Evolutionary conservation across 75 land plant species (phyloP).

Genomic region (Gnetum montanum): DNA sequence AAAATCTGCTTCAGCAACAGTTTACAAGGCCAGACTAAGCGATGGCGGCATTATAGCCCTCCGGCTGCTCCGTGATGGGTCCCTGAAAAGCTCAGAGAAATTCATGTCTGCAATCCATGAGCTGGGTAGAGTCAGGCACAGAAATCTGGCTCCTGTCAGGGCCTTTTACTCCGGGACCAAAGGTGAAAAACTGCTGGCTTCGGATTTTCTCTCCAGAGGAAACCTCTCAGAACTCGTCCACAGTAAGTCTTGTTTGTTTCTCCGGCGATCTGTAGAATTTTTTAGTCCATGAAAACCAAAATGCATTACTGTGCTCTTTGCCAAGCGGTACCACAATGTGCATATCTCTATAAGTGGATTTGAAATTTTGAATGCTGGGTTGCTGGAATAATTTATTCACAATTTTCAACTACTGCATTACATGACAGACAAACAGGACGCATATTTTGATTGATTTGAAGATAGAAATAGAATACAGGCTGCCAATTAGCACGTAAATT

Average conservation of each 20-base stretch:
- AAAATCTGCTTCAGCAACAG: conserved; percentile 23
- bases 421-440: no score
- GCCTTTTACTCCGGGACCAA: conserved; percentile 24
- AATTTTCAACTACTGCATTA: no score
- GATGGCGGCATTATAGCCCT: conserved; percentile 22
- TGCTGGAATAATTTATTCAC: no score
- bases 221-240: conserved; percentile 22
- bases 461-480: no score
- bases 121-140: conserved; percentile 19
- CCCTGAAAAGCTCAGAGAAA: conserved; percentile 12
- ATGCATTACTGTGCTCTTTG: no score
- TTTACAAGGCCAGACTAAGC: conserved; percentile 27
- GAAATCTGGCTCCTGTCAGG: conserved; percentile 16
- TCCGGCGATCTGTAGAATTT: no score
- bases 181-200: conserved; percentile 26
- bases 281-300: no score
- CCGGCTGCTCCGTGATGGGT: conserved; percentile 22
- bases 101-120: conserved; percentile 17
- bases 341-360: no score
- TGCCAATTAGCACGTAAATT: no score
- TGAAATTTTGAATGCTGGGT: no score
- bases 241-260: conserved; percentile 10
- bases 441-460: no score
- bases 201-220: conserved; percentile 23
- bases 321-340: no score